These are phyloP conservation scores for Chaetomium strumarium DNA, from an alignment of 2,329 filamentous ascomycete species.

Conservation along the genomic window DNA sequence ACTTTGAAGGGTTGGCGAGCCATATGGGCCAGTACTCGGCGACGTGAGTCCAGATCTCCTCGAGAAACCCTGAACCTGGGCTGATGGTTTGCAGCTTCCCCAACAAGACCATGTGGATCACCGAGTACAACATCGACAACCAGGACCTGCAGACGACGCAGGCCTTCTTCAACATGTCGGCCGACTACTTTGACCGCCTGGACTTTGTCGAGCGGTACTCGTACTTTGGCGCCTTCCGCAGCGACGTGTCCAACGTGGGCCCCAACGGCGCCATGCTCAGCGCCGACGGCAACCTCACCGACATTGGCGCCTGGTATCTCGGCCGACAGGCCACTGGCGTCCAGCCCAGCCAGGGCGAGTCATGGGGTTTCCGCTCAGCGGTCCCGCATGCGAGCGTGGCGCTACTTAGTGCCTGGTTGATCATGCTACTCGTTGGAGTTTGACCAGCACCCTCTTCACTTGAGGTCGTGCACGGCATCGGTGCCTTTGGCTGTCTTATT, in stretches of 20 bases:
- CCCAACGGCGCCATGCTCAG: slow-evolving; percentile 67
- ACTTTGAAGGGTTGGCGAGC: slow-evolving; percentile 61
- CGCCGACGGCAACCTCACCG: slow-evolving; percentile 60
- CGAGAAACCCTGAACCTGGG: slow-evolving; percentile 13
- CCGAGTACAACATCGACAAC: slow-evolving; percentile 64
- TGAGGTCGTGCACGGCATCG: too few species aligned
- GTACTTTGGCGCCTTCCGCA: slow-evolving; percentile 71
- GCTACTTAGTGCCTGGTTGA: not conserved
- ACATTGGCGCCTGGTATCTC: slow-evolving; percentile 75
- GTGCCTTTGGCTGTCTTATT: too few species aligned
- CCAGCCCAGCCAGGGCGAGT: slow-evolving; percentile 3
- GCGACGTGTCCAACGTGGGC: slow-evolving; percentile 65
- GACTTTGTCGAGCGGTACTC: slow-evolving; percentile 61
- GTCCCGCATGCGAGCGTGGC: not conserved
- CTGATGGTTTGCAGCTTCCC: slow-evolving; percentile 43
- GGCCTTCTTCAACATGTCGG: slow-evolving; percentile 60
- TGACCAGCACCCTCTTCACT: too few species aligned
- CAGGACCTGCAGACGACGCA: slow-evolving; percentile 53
- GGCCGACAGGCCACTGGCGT: slow-evolving; percentile 46
- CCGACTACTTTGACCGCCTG: slow-evolving; percentile 61
- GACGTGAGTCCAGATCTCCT: slow-evolving; percentile 29
- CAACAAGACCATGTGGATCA: slow-evolving; percentile 64
- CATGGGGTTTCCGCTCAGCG: not conserved
- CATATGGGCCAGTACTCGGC: slow-evolving; percentile 57
- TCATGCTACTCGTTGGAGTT: not conserved